These are phyloP conservation scores for Dactylellina drechsleri DNA, from an alignment of 2,329 filamentous ascomycete genomes.

Conservation along the genomic window DNA sequence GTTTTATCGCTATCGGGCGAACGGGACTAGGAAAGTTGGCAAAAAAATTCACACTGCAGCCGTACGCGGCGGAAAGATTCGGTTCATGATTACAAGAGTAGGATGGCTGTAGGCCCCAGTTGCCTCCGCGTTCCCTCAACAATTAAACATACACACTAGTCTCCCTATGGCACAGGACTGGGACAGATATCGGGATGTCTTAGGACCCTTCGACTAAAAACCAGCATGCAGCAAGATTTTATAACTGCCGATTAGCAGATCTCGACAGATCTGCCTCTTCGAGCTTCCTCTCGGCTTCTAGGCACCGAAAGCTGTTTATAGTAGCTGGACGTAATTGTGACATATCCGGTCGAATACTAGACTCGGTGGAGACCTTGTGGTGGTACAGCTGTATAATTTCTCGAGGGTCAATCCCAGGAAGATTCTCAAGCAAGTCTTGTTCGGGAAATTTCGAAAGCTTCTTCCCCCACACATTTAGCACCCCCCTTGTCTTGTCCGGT, in stretches of 20 bases:
- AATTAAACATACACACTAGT: not conserved
- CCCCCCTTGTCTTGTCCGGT: constrained; percentile 15
- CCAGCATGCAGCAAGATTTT: not conserved
- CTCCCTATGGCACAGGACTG: not conserved
- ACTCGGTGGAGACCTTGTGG: no score
- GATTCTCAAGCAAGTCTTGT: constrained; percentile 1
- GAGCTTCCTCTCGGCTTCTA: constrained; percentile 35
- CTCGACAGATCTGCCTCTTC: constrained; percentile 6
- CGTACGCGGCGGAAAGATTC: constrained; percentile 52
- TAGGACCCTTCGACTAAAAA: not conserved
- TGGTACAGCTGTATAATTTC: no score
- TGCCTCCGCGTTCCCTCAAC: not conserved
- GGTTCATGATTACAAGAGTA: constrained; percentile 4
- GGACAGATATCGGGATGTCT: constrained; percentile 7
- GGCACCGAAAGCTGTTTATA: constrained; percentile 4
- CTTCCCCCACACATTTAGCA: constrained; percentile 25
- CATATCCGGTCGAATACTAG: not conserved
- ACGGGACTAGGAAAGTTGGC: not conserved
- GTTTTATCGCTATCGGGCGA: constrained; percentile 34
- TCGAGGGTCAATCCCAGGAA: no score
- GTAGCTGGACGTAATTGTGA: constrained; percentile 21
- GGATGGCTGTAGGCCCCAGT: not conserved
- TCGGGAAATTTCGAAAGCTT: constrained; percentile 32
- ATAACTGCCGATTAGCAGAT: constrained; percentile 21
- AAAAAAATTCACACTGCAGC: not conserved